These are phyloP conservation scores for Teunomyces panamensis DNA, from an alignment of 805 yeast species.

Conservation along the genomic window DNA sequence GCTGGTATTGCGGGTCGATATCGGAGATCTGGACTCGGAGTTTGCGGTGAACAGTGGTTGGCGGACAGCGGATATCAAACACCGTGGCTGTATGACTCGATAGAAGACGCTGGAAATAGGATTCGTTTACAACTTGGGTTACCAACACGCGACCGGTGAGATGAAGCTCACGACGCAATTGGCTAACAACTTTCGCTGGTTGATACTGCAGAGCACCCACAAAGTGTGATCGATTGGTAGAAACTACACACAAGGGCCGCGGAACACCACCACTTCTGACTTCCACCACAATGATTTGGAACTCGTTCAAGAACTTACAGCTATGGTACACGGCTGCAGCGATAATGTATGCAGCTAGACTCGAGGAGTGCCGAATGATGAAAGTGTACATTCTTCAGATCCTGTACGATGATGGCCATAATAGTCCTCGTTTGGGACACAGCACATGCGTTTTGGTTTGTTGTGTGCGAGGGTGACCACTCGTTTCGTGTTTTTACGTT, in stretches of 20 bases:
- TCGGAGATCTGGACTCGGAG: not conserved
- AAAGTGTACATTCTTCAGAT: not conserved
- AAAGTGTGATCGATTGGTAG: no score
- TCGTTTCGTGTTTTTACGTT: no score
- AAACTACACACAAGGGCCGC: slow-evolving; percentile 8
- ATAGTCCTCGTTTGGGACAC: no score
- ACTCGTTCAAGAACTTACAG: not conserved
- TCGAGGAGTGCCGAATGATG: not conserved
- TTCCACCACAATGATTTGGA: not conserved
- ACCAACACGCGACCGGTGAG: not conserved
- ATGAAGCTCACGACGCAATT: not conserved
- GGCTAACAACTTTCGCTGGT: not conserved
- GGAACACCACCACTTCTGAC: not conserved
- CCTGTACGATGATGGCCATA: not conserved
- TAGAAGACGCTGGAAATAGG: not conserved
- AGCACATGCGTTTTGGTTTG: no score
- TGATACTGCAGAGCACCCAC: no score
- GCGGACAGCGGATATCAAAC: not conserved
- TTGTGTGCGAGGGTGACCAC: no score
- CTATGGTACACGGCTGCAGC: not conserved
- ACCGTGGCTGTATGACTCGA: not conserved
- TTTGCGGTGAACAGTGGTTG: not conserved
- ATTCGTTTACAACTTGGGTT: not conserved
- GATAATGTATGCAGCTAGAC: slow-evolving; percentile 1
- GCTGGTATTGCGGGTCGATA: not conserved